Evolutionary conservation across 2,329 filamentous ascomycete genomes (phyloP).

Genomic region (Zymoseptoria ardabiliae): DNA sequence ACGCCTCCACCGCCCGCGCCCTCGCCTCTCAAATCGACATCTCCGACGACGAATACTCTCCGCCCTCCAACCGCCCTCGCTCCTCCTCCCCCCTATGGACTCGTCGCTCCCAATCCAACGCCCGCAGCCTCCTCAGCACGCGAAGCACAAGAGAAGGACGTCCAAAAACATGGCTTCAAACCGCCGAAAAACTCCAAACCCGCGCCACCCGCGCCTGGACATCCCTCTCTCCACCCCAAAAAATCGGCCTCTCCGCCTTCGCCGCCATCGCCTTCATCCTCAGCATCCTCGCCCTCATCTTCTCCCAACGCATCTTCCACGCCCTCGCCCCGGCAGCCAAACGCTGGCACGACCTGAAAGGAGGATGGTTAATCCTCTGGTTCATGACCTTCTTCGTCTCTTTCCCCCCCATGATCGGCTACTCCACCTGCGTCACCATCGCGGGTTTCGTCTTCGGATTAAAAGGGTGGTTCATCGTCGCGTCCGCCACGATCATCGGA

Average conservation of each 20-base stretch:
- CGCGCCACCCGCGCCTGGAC: conserved; percentile 46
- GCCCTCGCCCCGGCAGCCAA: conserved; percentile 65
- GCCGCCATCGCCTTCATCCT: conserved; percentile 48
- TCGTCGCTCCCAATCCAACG: neutral
- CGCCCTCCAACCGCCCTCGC: conserved; percentile 34
- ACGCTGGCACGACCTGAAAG: conserved; percentile 65
- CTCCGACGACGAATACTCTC: conserved; percentile 10
- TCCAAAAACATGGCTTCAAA: conserved; percentile 29
- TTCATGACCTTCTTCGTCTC: conserved; percentile 65
- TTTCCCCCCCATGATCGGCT: conserved; percentile 83
- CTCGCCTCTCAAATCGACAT: conserved; percentile 46
- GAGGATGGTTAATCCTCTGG: conserved; percentile 71
- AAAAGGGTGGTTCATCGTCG: conserved; percentile 77
- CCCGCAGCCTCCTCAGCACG: neutral
- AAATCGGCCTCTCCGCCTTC: conserved; percentile 48
- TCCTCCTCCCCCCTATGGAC: conserved; percentile 1
- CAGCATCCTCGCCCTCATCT: conserved; percentile 63
- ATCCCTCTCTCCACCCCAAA: conserved; percentile 54
- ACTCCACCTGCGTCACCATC: conserved; percentile 67
- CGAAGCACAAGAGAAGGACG: neutral
- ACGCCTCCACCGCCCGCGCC: conserved; percentile 45
- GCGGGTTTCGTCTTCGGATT: conserved; percentile 66
- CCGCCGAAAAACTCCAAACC: conserved; percentile 39
- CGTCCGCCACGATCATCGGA: conserved; percentile 69
- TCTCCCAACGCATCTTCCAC: conserved; percentile 72